Evolutionary conservation across 2,329 filamentous ascomycete genomes (phyloP), one percentile per base, ranked within the genome.

Genomic region (Fusarium sp.): DNA sequence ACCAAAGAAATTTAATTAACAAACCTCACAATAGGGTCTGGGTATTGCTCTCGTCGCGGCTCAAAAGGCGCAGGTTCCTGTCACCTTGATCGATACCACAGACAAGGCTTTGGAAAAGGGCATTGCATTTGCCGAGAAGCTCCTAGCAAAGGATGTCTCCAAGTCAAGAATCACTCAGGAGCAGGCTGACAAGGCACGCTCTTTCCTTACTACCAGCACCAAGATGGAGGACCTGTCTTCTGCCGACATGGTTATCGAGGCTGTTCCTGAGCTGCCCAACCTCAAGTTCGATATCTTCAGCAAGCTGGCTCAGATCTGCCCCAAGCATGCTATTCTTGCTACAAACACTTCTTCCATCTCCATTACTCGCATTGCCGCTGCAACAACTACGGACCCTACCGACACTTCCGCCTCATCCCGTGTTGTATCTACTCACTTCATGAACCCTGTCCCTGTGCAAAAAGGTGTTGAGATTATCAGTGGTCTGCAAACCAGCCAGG

Each of bases 281-380:
- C 88, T 99, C 69, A 99, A 99, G 82, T 89, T 90, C 71, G 89
- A 90, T 70, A 97, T 99, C 72, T 99, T 99, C 82, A 84, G 88
- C 70, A 87, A 91, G 76, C 87, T 99, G 13, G 94, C 94, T 9
- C 83, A 92, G 74, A 90, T 97, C 72, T 94, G 92, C 72, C 90
- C 93, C 13, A 84, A 90, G 54, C 93, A 98, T 77, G 89, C 96
- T 62, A 93, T 99, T 74, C 88, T 99, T 37, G 95, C 96, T 7
- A 99, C 96, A 67, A 99, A 99, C 84, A 99, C 96, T 9, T 97
- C 94, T n/a, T 97, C 94, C 66, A 99, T 99, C 78, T 95, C 93
- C 65, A 98, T 99, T 79, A 99, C 96, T 44, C 92, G 91, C 77
- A 98, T 99, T 75, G 96, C 96, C 21, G 94, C 96, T 6, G 89